phyloP scores from a whole-genome alignment of 805 yeast genomes.

The Maudiozyma saulgeensis region DNA sequence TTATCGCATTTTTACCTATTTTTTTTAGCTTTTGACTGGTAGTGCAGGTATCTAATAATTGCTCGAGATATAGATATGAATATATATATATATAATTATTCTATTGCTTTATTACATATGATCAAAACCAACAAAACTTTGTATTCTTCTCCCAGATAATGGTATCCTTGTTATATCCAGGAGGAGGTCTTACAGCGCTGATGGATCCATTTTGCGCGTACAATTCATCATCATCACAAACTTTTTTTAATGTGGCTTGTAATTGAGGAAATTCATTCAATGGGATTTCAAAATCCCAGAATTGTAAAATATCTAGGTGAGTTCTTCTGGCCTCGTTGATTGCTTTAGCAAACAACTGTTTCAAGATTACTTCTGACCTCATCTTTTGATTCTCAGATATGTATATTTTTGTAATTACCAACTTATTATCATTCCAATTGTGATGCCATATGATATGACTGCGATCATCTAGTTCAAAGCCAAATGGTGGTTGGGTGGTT shows the following conservation, averaged over 20 bases:
- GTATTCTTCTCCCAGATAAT: slow-evolving; percentile 36
- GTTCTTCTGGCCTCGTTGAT: slow-evolving; percentile 28
- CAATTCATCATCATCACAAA: slow-evolving; percentile 19
- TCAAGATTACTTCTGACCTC: slow-evolving; percentile 14
- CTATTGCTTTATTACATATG: not conserved
- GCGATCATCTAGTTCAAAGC: slow-evolving; percentile 20
- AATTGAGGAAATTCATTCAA: slow-evolving; percentile 16
- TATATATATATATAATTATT: not conserved
- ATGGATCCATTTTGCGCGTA: slow-evolving; percentile 26
- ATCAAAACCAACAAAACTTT: slow-evolving; percentile 43
- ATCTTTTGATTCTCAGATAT: slow-evolving; percentile 7
- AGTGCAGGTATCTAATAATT: too few relatives aligned
- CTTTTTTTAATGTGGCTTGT: slow-evolving; percentile 10
- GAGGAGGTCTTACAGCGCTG: slow-evolving; percentile 34
- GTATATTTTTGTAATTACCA: slow-evolving; percentile 25
- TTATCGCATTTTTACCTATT: too few relatives aligned
- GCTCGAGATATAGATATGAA: too few relatives aligned
- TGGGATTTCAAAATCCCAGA: slow-evolving; percentile 36
- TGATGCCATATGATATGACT: slow-evolving; percentile 39
- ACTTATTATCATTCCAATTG: slow-evolving; percentile 30
- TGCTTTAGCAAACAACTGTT: slow-evolving; percentile 26
- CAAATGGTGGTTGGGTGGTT: slow-evolving; percentile 19
- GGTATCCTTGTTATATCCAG: slow-evolving; percentile 14
- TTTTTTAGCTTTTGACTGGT: too few relatives aligned
- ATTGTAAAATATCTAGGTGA: slow-evolving; percentile 20